These are phyloP conservation scores for Globisporangium megalacanthum DNA, from an alignment of 352 stramenopile species.

Conservation along the genomic window DNA sequence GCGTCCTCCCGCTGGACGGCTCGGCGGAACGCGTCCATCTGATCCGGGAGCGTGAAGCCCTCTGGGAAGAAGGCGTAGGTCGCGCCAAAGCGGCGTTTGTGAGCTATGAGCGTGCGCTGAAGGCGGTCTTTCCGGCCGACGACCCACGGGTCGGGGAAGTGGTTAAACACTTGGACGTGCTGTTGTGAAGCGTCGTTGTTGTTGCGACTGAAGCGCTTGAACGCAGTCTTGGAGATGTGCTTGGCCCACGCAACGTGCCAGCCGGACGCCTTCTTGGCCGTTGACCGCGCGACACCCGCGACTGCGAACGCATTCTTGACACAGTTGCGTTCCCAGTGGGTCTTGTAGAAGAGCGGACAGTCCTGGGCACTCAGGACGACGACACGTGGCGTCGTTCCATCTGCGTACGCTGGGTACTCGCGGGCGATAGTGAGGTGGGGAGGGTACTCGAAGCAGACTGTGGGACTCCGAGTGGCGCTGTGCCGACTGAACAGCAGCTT, in stretches of 20 bases:
- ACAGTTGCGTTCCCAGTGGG: constrained; percentile 90
- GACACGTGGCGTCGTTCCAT: constrained; percentile 10
- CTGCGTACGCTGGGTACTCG: constrained; percentile 18
- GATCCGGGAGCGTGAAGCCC: constrained; percentile 73
- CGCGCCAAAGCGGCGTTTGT: constrained; percentile 46
- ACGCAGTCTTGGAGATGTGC: constrained; percentile 57
- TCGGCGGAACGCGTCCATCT: constrained; percentile 57
- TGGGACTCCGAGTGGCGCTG: constrained; percentile 44
- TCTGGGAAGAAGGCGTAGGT: constrained; percentile 82
- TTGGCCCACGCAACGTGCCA: constrained; percentile 71
- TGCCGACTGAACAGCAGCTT: constrained; percentile 54
- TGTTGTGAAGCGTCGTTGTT: constrained; percentile 11
- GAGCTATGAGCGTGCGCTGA: constrained; percentile 63
- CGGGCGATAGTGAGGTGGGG: constrained; percentile 48
- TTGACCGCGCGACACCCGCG: constrained; percentile 56
- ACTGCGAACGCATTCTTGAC: constrained; percentile 88
- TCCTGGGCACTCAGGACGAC: constrained; percentile 36
- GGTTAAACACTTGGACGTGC: constrained; percentile 77
- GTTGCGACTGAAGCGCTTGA: constrained; percentile 33
- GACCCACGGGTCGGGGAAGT: constrained; percentile 88
- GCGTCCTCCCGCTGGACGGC: constrained; percentile 34
- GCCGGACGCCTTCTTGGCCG: constrained; percentile 44
- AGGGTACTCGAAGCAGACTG: constrained; percentile 89
- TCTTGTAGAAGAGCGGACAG: constrained; percentile 64
- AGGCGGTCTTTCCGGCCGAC: constrained; percentile 88